A percentile compares a stretch with the other conserved stretches of the same genome.
Evolutionary conservation across 2,329 filamentous ascomycete genomes (phyloP).

Genomic region (Dactylellina leptospora): DNA sequence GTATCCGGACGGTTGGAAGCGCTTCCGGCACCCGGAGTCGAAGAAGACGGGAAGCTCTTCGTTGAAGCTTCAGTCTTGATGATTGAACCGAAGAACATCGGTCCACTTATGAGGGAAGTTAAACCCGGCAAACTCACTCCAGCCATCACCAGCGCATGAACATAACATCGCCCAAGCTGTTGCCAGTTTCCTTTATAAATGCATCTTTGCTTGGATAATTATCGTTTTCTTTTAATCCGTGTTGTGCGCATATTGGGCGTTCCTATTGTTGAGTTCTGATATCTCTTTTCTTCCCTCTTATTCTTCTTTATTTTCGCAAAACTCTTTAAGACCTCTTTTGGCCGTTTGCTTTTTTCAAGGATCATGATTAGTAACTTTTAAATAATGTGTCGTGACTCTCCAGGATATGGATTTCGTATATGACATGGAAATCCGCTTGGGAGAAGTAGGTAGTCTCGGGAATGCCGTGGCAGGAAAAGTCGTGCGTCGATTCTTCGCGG

Average conservation of each 20-base stretch:
- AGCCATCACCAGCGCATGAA: conserved; percentile 26
- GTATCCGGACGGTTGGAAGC: conserved; percentile 87
- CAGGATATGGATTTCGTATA: conserved; percentile 41
- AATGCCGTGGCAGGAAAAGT: background rate
- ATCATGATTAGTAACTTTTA: conserved; percentile 51
- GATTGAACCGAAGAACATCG: conserved; percentile 84
- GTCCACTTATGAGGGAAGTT: conserved; percentile 58
- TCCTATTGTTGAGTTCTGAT: conserved; percentile 4
- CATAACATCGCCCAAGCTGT: background rate
- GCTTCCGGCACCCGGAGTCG: conserved; percentile 64
- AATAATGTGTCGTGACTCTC: conserved; percentile 41
- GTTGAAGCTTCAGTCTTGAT: conserved; percentile 88
- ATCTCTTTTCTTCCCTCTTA: conserved; percentile 1
- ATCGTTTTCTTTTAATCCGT: no score
- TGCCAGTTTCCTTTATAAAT: background rate
- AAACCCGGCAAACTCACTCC: conserved; percentile 18
- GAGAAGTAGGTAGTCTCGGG: conserved; percentile 14
- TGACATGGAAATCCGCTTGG: conserved; percentile 20
- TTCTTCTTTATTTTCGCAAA: conserved; percentile 3
- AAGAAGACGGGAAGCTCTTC: conserved; percentile 69
- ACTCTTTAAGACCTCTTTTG: no score
- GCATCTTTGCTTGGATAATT: conserved; percentile 20
- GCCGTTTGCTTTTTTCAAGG: conserved; percentile 24
- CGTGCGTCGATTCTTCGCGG: background rate
- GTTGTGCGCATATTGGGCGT: conserved; percentile 34